These are phyloP conservation scores for Aspergillus egyptiacus DNA, from an alignment of 495 filamentous ascomycete genomes.

Conservation along the genomic window DNA sequence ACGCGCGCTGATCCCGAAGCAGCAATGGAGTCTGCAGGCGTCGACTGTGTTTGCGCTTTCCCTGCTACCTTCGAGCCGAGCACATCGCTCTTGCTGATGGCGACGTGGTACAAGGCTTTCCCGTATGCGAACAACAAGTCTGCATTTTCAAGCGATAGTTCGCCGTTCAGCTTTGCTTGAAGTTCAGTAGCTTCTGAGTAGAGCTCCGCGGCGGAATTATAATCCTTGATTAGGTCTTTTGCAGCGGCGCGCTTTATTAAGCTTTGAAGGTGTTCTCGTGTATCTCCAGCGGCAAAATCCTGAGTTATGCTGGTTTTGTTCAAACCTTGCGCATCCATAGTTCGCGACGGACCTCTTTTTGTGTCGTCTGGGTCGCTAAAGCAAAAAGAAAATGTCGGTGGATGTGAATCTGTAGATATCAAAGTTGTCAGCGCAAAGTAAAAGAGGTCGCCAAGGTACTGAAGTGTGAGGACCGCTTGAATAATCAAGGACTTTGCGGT, in stretches of 20 bases:
- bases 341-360: too few relatives aligned
- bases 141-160: slow-evolving; percentile 81
- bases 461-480: background rate
- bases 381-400: background rate
- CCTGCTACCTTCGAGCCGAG: slow-evolving; percentile 73
- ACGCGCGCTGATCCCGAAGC: slow-evolving; percentile 16
- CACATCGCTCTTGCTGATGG: slow-evolving; percentile 89
- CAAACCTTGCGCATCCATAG: slow-evolving; percentile 22
- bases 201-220: slow-evolving; percentile 72
- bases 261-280: slow-evolving; percentile 30
- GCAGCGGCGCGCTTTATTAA: slow-evolving; percentile 55
- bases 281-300: slow-evolving; percentile 13
- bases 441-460: background rate
- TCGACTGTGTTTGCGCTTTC: slow-evolving; percentile 41
- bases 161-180: slow-evolving; percentile 87
- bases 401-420: too few relatives aligned
- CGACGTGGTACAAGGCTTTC: slow-evolving; percentile 84
- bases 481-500: too few relatives aligned
- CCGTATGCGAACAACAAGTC: slow-evolving; percentile 92
- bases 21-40: slow-evolving; percentile 12
- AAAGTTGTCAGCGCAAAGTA: background rate
- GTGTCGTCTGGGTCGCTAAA: background rate
- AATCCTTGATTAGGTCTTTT: slow-evolving; percentile 80
- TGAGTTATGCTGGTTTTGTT: slow-evolving; percentile 4
- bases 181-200: slow-evolving; percentile 85